Conservation (phyloP, 2,329 filamentous ascomycete genomes). For the Tolypocladium album region DNA sequence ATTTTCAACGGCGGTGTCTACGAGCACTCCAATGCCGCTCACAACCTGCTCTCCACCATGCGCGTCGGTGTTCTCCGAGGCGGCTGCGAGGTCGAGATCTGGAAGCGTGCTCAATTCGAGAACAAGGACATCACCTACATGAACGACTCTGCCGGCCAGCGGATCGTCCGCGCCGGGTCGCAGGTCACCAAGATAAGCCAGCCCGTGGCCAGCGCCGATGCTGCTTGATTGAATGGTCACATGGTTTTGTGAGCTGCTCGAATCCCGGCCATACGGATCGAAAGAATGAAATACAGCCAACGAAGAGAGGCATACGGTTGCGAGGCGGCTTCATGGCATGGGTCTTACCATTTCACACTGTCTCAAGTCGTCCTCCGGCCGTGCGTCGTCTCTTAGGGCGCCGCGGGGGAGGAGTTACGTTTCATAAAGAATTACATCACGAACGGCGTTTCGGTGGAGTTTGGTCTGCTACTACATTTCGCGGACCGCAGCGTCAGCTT, state of each 20-base stretch:
- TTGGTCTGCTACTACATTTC: neutral
- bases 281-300: neutral
- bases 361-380: neutral
- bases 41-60: slow-evolving; percentile 84
- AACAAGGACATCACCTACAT: slow-evolving; percentile 73
- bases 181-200: slow-evolving; percentile 77
- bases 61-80: slow-evolving; percentile 77
- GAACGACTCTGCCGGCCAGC: slow-evolving; percentile 70
- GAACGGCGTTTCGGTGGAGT: slow-evolving; percentile 4
- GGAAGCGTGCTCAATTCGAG: slow-evolving; percentile 77
- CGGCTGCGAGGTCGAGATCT: slow-evolving; percentile 84
- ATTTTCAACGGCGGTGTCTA: slow-evolving; percentile 92
- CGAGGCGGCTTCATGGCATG: neutral
- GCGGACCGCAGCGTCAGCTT: neutral
- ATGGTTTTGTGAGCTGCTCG: neutral
- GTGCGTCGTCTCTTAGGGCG: too few relatives aligned
- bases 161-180: slow-evolving; percentile 74
- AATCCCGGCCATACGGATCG: neutral
- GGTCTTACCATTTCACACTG: neutral
- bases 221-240: slow-evolving; percentile 43
- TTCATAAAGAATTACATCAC: slow-evolving; percentile 1
- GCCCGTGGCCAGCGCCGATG: slow-evolving; percentile 73
- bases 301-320: neutral
- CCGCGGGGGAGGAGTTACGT: neutral
- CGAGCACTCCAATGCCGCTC: slow-evolving; percentile 79